Evolutionary conservation across 1,139 yeast genomes (phyloP).

Genomic region (Fermentozyma sake): DNA sequence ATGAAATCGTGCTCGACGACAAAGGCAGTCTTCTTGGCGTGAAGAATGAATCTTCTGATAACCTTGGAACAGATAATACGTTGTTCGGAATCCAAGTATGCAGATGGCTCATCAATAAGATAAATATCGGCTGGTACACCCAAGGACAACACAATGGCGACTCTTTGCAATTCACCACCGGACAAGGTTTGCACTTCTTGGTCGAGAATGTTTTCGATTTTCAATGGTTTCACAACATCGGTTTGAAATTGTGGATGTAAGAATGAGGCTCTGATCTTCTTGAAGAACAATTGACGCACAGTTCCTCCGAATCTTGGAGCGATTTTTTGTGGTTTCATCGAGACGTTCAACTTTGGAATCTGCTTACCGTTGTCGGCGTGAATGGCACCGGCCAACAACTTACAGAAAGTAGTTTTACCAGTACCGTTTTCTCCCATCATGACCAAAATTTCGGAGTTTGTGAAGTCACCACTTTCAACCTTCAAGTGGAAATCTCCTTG

Average conservation of each 20-base stretch:
- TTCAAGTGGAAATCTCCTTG: slow-evolving; percentile 91
- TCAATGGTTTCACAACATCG: slow-evolving; percentile 93
- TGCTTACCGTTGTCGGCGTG: slow-evolving; percentile 75
- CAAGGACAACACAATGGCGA: slow-evolving; percentile 89
- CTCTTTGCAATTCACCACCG: slow-evolving; percentile 99
- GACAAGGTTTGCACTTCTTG: slow-evolving; percentile 97
- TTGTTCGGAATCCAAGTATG: slow-evolving; percentile 97
- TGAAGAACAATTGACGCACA: slow-evolving; percentile 93
- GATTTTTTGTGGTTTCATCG: slow-evolving; percentile 98
- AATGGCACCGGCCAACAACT: slow-evolving; percentile 86
- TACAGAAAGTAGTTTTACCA: slow-evolving; percentile 97
- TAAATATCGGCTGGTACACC: slow-evolving; percentile 96
- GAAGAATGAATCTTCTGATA: slow-evolving; percentile 92
- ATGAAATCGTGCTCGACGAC: slow-evolving; percentile 99
- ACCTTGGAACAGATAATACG: slow-evolving; percentile 99
- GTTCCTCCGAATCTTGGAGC: slow-evolving; percentile 99
- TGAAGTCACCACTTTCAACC: slow-evolving; percentile 83
- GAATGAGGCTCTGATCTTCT: slow-evolving; percentile 91
- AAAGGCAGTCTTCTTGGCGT: slow-evolving; percentile 95
- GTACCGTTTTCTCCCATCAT: slow-evolving; percentile 99
- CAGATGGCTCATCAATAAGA: slow-evolving; percentile 97
- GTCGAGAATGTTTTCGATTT: slow-evolving; percentile 89
- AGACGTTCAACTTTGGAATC: slow-evolving; percentile 84
- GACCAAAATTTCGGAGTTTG: slow-evolving; percentile 93
- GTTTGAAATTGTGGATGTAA: slow-evolving; percentile 97